Conservation (phyloP, 2,329 filamentous ascomycete species). For the Fusarium dlaminii region DNA sequence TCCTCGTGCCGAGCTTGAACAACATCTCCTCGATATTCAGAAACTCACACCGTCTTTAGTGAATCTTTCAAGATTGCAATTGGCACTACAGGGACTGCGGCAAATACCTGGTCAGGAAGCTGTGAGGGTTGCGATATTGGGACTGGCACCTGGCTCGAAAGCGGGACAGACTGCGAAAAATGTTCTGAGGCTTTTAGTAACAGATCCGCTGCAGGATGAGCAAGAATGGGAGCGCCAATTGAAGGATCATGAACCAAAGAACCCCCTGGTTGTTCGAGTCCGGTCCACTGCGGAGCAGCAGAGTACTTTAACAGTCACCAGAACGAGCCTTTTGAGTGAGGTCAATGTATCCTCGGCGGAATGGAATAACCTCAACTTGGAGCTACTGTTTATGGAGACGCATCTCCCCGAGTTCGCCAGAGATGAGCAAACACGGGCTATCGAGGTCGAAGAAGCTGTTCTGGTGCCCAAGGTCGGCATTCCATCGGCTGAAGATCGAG, state of each 20-base stretch:
- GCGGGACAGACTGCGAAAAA: slow-evolving; percentile 64
- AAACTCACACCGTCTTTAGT: slow-evolving; percentile 68
- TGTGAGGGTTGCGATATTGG: slow-evolving; percentile 67
- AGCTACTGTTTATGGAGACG: slow-evolving; percentile 68
- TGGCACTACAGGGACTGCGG: slow-evolving; percentile 73
- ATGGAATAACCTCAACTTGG: slow-evolving; percentile 69
- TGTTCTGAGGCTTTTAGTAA: slow-evolving; percentile 74
- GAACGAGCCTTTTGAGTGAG: slow-evolving; percentile 59
- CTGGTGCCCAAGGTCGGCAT: slow-evolving; percentile 82
- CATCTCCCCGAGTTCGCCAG: slow-evolving; percentile 49
- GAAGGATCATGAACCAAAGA: slow-evolving; percentile 58
- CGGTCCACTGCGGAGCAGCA: slow-evolving; percentile 44
- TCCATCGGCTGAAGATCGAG: slow-evolving; percentile 70
- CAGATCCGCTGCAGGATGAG: slow-evolving; percentile 72
- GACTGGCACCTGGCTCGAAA: slow-evolving; percentile 52
- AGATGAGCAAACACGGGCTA: slow-evolving; percentile 44
- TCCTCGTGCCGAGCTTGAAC: slow-evolving; percentile 64
- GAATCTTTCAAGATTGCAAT: slow-evolving; percentile 75
- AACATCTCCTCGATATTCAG: slow-evolving; percentile 68
- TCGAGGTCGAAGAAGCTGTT: slow-evolving; percentile 68
- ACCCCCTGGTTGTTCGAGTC: slow-evolving; percentile 72
- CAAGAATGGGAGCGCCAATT: slow-evolving; percentile 75
- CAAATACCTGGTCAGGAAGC: slow-evolving; percentile 66
- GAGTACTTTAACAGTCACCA: slow-evolving; percentile 43
- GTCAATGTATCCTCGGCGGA: slow-evolving; percentile 70